Conservation (phyloP, 768 basidiomycete species). For the Floccularia luteovirens region DNA sequence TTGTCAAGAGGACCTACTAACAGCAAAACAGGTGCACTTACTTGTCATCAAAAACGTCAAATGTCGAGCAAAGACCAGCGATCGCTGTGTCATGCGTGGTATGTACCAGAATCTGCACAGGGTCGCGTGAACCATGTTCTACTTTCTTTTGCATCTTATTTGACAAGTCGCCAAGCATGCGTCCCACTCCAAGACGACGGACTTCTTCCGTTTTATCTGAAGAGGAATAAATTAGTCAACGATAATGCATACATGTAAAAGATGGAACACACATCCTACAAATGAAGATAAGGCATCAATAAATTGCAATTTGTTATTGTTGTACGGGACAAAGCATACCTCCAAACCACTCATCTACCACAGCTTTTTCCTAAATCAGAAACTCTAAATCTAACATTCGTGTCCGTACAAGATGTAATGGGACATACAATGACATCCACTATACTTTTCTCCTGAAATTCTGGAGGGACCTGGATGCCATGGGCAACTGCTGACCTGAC, state of each 20-base stretch:
- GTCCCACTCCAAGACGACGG: constrained; percentile 70
- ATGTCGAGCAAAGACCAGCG: constrained; percentile 52
- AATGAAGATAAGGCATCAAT: constrained; percentile 2
- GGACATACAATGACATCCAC: constrained; percentile 48
- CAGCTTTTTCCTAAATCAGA: constrained; percentile 61
- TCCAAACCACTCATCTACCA: constrained; percentile 75
- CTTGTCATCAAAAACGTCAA: constrained; percentile 71
- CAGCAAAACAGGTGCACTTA: constrained; percentile 16
- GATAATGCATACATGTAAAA: neutral
- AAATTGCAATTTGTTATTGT: neutral
- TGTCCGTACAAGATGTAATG: neutral
- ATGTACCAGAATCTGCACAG: constrained; percentile 60
- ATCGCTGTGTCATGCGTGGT: constrained; percentile 69
- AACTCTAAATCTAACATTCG: neutral
- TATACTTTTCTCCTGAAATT: constrained; percentile 58
- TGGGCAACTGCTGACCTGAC: constrained; percentile 65
- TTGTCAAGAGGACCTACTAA: constrained; percentile 1
- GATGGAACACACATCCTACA: constrained; percentile 31
- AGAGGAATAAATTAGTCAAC: neutral
- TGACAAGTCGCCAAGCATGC: constrained; percentile 57
- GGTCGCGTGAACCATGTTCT: constrained; percentile 32
- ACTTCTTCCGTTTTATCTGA: constrained; percentile 72
- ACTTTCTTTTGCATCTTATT: constrained; percentile 56
- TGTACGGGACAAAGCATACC: constrained; percentile 35
- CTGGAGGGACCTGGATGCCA: constrained; percentile 60